Evolutionary conservation across 1,284 basidiomycete species (phyloP).

Genomic region (Tremellales sp.): DNA sequence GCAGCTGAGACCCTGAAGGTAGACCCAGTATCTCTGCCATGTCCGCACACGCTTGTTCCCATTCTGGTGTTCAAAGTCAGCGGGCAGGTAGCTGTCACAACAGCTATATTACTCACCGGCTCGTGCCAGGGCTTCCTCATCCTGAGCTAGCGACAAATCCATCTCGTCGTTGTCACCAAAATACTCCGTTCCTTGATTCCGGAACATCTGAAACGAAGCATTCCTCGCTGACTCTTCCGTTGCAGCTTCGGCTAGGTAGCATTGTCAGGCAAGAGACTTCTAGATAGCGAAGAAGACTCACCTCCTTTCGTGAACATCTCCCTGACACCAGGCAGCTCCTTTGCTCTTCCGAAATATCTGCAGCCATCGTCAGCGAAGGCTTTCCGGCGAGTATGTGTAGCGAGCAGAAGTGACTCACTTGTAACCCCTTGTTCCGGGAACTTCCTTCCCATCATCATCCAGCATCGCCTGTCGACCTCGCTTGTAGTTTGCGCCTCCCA

Average conservation of each 20-base stretch:
- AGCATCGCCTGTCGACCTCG: slow-evolving; percentile 79
- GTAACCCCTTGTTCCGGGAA: slow-evolving; percentile 96
- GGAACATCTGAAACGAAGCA: slow-evolving; percentile 81
- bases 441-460: slow-evolving; percentile 90
- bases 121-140: slow-evolving; percentile 67
- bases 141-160: slow-evolving; percentile 65
- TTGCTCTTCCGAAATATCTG: slow-evolving; percentile 95
- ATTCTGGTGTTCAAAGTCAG: slow-evolving; percentile 54
- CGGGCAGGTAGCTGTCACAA: slow-evolving; percentile 1
- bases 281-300: slow-evolving; percentile 41
- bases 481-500: slow-evolving; percentile 95
- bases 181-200: slow-evolving; percentile 80
- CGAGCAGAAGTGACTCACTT: slow-evolving; percentile 60
- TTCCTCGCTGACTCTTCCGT: slow-evolving; percentile 70
- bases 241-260: slow-evolving; percentile 59
- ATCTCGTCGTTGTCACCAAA: slow-evolving; percentile 88
- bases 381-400: neutral
- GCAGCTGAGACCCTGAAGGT: slow-evolving; percentile 1
- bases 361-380: neutral
- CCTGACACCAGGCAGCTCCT: slow-evolving; percentile 90
- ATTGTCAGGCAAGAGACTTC: neutral
- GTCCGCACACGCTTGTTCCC: slow-evolving; percentile 56
- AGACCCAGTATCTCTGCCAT: slow-evolving; percentile 21
- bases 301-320: slow-evolving; percentile 85
- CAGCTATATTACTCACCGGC: slow-evolving; percentile 57